Percentiles rank a stretch among this genome's conserved stretches.
Conservation (phyloP, 1,284 basidiomycete genomes). For the Rhizopogon parksii region DNA sequence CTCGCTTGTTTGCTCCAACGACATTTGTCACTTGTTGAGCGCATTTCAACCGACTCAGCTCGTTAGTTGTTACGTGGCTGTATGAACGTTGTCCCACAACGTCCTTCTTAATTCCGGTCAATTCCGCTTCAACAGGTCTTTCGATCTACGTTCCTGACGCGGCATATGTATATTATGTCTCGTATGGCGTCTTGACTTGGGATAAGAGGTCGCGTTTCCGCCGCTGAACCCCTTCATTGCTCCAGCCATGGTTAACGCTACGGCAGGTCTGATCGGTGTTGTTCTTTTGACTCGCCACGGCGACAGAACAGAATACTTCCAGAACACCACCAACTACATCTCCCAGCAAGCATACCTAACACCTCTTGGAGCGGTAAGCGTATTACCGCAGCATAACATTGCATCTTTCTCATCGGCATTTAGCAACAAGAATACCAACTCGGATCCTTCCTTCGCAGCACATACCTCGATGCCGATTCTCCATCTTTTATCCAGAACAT, state of each 20-base stretch:
- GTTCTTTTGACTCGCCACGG: conserved; percentile 46
- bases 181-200: no score
- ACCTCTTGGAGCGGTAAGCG: conserved; percentile 39
- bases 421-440: conserved; percentile 39
- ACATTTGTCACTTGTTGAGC: no score
- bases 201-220: neutral
- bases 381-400: neutral
- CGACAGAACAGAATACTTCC: conserved; percentile 40
- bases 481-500: conserved; percentile 33
- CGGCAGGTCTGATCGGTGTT: conserved; percentile 29
- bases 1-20: no score
- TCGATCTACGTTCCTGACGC: no score
- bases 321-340: conserved; percentile 35
- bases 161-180: neutral
- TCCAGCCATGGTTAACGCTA: conserved; percentile 6
- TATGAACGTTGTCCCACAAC: no score
- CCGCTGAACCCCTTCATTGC: neutral
- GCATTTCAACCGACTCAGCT: no score
- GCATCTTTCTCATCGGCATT: neutral
- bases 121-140: no score
- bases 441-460: conserved; percentile 34
- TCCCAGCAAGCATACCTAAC: conserved; percentile 43
- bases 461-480: conserved; percentile 35
- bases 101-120: no score
- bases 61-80: no score